Conservation (phyloP, 345 rosid genomes). For the Hypericum androsaemum region DNA sequence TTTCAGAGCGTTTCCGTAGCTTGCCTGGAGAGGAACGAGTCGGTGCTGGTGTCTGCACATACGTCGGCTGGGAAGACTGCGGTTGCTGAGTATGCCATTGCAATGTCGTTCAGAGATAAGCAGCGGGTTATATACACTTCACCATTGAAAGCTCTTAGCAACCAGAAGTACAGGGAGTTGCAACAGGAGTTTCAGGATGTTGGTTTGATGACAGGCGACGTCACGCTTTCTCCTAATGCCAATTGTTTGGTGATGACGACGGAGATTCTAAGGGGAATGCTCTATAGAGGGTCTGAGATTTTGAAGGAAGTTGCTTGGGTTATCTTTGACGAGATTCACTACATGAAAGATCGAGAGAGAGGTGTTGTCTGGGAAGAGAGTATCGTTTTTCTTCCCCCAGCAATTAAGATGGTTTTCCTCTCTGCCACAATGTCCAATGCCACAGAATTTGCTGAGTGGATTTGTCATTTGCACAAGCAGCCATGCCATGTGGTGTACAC, state of each 20-base stretch:
- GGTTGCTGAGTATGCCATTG: slow-evolving; percentile 96
- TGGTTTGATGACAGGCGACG: slow-evolving; percentile 99
- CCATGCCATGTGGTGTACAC: slow-evolving; percentile 98
- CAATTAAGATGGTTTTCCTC: slow-evolving; percentile 95
- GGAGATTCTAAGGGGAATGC: slow-evolving; percentile 95
- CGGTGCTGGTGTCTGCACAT: slow-evolving; percentile 92
- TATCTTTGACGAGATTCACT: slow-evolving; percentile 94
- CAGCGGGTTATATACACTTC: slow-evolving; percentile 95
- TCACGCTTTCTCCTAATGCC: slow-evolving; percentile 88
- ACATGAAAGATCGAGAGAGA: slow-evolving; percentile 94
- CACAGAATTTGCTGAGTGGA: slow-evolving; percentile 96
- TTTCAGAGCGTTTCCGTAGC: slow-evolving; percentile 85
- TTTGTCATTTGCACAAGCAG: slow-evolving; percentile 85
- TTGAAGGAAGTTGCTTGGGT: slow-evolving; percentile 99
- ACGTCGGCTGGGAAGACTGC: slow-evolving; percentile 99
- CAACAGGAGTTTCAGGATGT: slow-evolving; percentile 91
- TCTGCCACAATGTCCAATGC: slow-evolving; percentile 99
- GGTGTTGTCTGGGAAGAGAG: slow-evolving; percentile 99
- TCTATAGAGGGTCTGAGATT: slow-evolving; percentile 86
- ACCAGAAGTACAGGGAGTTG: slow-evolving; percentile 92
- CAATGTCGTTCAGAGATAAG: slow-evolving; percentile 92
- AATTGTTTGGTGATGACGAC: slow-evolving; percentile 97
- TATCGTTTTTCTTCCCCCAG: slow-evolving; percentile 88
- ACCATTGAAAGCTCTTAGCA: slow-evolving; percentile 93
- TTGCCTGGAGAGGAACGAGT: slow-evolving; percentile 84